Conservation (phyloP, 257 asterid species). For the Gynochthodes officinalis region DNA sequence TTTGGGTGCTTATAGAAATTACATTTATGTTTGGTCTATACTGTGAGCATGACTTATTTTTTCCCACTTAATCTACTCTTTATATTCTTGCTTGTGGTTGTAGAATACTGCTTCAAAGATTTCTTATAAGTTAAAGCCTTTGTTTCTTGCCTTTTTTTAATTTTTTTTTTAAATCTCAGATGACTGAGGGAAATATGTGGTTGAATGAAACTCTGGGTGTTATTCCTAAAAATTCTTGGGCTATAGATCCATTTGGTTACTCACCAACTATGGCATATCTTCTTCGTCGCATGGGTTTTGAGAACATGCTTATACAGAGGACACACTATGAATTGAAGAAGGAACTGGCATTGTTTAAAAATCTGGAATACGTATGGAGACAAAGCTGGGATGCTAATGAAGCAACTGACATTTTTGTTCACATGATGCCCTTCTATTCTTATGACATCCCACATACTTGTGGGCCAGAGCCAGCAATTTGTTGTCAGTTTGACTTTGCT, state of each 20-base stretch:
- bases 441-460: conserved; percentile 99
- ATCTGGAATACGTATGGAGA: conserved; percentile 91
- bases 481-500: conserved; percentile 99
- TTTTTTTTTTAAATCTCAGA: conserved; percentile 52
- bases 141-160: conserved; percentile 14
- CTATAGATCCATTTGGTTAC: conserved; percentile 97
- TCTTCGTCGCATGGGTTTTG: conserved; percentile 98
- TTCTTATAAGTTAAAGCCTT: background rate
- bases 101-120: background rate
- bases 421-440: conserved; percentile 99
- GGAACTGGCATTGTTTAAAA: conserved; percentile 73
- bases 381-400: conserved; percentile 98
- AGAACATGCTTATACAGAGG: conserved; percentile 98
- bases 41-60: background rate
- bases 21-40: background rate
- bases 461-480: conserved; percentile 98
- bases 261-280: conserved; percentile 99
- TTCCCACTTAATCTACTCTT: background rate
- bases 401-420: conserved; percentile 96
- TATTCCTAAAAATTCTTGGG: conserved; percentile 90
- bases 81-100: conserved; percentile 3
- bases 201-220: conserved; percentile 93
- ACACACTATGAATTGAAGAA: conserved; percentile 97
- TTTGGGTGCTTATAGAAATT: background rate
- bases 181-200: conserved; percentile 97